Base-by-base conservation (phyloP, 176 grass and related monocot species). In the Lolium multiflorum region DNA sequence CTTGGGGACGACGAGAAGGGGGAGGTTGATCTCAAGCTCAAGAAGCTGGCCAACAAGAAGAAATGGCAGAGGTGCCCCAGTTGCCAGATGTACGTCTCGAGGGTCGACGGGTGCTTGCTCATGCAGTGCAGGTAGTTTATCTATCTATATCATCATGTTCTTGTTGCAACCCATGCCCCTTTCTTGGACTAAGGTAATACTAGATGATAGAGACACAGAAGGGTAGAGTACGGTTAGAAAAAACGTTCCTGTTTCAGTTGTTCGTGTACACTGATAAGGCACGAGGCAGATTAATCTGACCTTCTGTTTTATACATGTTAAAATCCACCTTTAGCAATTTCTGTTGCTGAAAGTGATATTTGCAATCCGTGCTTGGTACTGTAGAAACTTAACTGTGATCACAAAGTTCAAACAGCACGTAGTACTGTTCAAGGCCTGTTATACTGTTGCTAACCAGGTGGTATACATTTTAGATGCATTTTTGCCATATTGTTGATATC, bases 21-120 rank as follows among this genome's bases (percentile, higher is more conserved):
- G 80, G 37, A 7, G 18, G 81, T 79, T 21, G 93, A 94, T 83
- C 61, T 91, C 5, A 44, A 83, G 74, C 66, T 98, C 12, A 87
- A 77, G 80, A 84, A 92, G 49, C 44, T 94, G 3, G 96, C 90
- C n/a, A 18, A 77, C 5, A 89, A 86, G 9, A 88, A 89, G 28
- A 94, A 88, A 18, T 98, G 96, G 93, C 72, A 89, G 84, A 91
- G 90, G 81, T 98, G 96, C 55, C 93, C 93, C 4, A 81, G 80
- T 2, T 96, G 96, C 84, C 95, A 61, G 84, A 92, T 94, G 80
- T 95, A 87, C 28, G 96, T 98, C 20, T 89, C 89, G 7, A 92
- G 86, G 89, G 86, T 16, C 7, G 51, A 48, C 4, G 91, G 91
- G 1, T 98, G 95, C 77, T 80, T 90, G 73, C 79, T 88, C 69